Conservation (phyloP, 2,329 filamentous ascomycete species). For the Periconia digitata region DNA sequence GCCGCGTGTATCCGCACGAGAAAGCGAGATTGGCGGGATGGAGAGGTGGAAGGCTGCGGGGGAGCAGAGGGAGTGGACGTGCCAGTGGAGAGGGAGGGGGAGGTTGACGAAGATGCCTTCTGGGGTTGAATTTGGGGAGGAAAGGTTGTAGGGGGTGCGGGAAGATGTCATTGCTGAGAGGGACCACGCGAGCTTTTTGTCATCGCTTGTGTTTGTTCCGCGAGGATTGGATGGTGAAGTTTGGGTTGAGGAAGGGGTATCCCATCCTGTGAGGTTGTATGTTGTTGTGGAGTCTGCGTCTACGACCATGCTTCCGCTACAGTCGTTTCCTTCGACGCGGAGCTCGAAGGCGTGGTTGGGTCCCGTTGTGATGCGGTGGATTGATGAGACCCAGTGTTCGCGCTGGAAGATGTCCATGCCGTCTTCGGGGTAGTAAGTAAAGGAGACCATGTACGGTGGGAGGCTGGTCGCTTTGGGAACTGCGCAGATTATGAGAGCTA, state of each 20-base stretch:
- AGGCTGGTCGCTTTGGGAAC: slow-evolving; percentile 45
- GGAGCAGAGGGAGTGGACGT: slow-evolving; percentile 52
- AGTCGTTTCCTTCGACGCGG: slow-evolving; percentile 32
- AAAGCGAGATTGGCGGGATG: slow-evolving; percentile 34
- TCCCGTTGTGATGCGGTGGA: slow-evolving; percentile 37
- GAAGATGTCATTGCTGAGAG: slow-evolving; percentile 45
- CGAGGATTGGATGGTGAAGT: no score
- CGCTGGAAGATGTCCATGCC: slow-evolving; percentile 41
- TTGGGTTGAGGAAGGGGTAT: no score
- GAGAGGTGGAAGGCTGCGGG: slow-evolving; percentile 42
- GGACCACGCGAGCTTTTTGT: slow-evolving; percentile 35
- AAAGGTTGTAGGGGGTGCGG: slow-evolving; percentile 42
- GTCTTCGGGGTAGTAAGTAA: slow-evolving; percentile 50
- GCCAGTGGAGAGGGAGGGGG: slow-evolving; percentile 55
- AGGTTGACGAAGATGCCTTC: slow-evolving; percentile 50
- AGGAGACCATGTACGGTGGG: slow-evolving; percentile 50
- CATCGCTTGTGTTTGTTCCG: no score
- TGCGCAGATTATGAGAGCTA: slow-evolving; percentile 51
- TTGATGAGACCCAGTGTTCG: slow-evolving; percentile 47
- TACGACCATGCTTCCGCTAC: slow-evolving; percentile 43
- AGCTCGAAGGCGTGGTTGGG: slow-evolving; percentile 44
- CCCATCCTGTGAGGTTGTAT: slow-evolving; percentile 30
- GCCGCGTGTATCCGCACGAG: slow-evolving; percentile 31
- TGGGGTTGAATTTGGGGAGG: slow-evolving; percentile 39
- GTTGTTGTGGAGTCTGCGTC: slow-evolving; percentile 40